A percentile compares a stretch with the other conserved stretches of the same genome.
Conservation (phyloP, 75 land plant genomes). For the Pinus tabuliformis region DNA sequence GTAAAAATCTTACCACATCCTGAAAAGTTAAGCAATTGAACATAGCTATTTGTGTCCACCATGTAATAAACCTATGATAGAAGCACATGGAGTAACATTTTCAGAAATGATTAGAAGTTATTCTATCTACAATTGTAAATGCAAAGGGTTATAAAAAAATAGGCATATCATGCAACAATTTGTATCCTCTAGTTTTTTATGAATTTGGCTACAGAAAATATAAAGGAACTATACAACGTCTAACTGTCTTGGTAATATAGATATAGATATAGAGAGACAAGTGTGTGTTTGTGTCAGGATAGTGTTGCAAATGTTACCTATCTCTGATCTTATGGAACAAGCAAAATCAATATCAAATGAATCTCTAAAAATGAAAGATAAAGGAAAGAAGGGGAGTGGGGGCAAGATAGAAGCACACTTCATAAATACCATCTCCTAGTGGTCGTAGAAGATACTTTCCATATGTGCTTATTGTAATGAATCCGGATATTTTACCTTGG, state of each 20-base stretch:
- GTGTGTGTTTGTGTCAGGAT: too few relatives aligned
- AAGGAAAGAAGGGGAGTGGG: too few relatives aligned
- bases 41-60: conserved; percentile 56
- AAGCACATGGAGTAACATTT: background rate
- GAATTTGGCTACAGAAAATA: background rate
- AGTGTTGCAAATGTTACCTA: too few relatives aligned
- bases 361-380: too few relatives aligned
- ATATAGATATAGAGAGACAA: too few relatives aligned
- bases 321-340: too few relatives aligned
- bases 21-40: conserved; percentile 66
- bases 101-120: conserved; percentile 3
- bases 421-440: too few relatives aligned
- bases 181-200: background rate
- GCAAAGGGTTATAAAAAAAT: background rate
- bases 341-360: too few relatives aligned
- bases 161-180: background rate
- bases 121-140: background rate
- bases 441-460: too few relatives aligned
- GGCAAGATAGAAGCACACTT: too few relatives aligned
- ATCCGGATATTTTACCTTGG: background rate
- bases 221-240: background rate
- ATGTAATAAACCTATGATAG: conserved; percentile 82
- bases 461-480: background rate
- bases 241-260: background rate
- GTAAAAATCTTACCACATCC: conserved; percentile 73